A percentile compares a stretch with the other conserved stretches of the same genome.
Evolutionary conservation across 257 asterid species (phyloP).

Genomic region (Coffea canephora): DNA sequence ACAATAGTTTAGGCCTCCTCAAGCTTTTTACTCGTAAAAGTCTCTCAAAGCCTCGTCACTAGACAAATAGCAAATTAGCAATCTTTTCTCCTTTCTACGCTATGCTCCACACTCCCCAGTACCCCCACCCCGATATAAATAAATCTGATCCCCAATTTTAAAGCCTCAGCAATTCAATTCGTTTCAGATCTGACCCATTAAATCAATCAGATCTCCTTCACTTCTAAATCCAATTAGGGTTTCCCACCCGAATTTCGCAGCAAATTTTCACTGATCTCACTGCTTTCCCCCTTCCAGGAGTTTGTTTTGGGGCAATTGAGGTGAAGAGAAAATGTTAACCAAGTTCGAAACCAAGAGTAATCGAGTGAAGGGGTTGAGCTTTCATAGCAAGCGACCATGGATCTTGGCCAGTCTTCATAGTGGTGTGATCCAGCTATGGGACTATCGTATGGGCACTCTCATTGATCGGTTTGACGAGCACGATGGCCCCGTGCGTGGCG

Average conservation of each 20-base stretch:
- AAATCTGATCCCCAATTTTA: slow-evolving; percentile 7
- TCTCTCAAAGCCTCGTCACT: slow-evolving; percentile 3
- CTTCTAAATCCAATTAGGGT: slow-evolving; percentile 15
- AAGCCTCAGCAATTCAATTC: neutral
- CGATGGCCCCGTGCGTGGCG: slow-evolving; percentile 95
- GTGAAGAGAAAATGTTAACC: slow-evolving; percentile 57
- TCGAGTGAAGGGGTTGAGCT: slow-evolving; percentile 94
- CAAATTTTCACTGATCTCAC: neutral
- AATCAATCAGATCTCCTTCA: slow-evolving; percentile 15
- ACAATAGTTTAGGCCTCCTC: too few species aligned
- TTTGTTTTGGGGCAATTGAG: neutral
- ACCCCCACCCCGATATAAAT: neutral
- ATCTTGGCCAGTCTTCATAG: slow-evolving; percentile 98
- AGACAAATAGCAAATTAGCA: neutral
- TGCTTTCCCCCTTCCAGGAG: slow-evolving; percentile 15
- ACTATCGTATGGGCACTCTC: slow-evolving; percentile 97
- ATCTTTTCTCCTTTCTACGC: too few species aligned
- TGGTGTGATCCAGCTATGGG: slow-evolving; percentile 99
- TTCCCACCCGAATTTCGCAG: neutral
- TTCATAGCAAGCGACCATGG: slow-evolving; percentile 97
- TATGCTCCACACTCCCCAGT: neutral
- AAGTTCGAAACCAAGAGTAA: slow-evolving; percentile 98
- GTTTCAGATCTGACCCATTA: slow-evolving; percentile 25
- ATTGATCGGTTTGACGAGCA: slow-evolving; percentile 93
- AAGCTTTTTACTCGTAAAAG: too few species aligned